Base-by-base conservation (phyloP, 345 rosid species). In the Eucalyptus urophylla region DNA sequence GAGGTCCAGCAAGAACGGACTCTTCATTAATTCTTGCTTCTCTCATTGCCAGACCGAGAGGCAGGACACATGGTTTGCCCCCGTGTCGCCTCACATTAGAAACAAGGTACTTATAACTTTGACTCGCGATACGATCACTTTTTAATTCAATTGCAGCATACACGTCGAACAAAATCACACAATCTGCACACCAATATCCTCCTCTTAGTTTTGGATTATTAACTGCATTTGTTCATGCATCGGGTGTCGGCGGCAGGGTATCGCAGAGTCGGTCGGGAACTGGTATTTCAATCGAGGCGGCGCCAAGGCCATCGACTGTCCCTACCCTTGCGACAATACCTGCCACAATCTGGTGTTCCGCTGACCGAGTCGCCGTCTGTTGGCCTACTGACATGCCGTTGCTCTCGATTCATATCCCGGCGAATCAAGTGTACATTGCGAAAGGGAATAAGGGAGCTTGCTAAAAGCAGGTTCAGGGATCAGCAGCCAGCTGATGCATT, bases 1-100 rank as follows among this genome's bases (percentile, higher is more conserved):
- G 14, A 90, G 76, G 89, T 91, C 91, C 56, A 89, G 86, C 51
- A 88, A 92, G 87, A 93, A 94, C 53, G 94, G 94, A 7, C 81
- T 92, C 88, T 93, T 93, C 60, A 91, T 94, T 88, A 94, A 94
- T 89, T 94, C 96, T 14, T 94, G 96, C 87, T 94, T 94, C 58
- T 93, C 94, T 87, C 94, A 94, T 89, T 94, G 95, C 92, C 94
- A 94, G 89, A 88, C 94, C 21, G 96, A 93, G 89, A 92, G 94
- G 88, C 96, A 92, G 44, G 96, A 94, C 88, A 93, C 95, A 11
- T 94, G 96, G 96, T 94, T 94, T 47, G 91, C 92, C 15, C 90
- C 88, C 43, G 45, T 90, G 90, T 93, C 96, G 88, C 95, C 95
- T 9, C 90, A 87, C 19, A 69, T 94, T 22, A 72, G 93, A 67